A percentile compares a stretch with the other conserved stretches of the same genome.
Conservation (phyloP, 2,329 filamentous ascomycete species). For the Aspergillus calidoustus region DNA sequence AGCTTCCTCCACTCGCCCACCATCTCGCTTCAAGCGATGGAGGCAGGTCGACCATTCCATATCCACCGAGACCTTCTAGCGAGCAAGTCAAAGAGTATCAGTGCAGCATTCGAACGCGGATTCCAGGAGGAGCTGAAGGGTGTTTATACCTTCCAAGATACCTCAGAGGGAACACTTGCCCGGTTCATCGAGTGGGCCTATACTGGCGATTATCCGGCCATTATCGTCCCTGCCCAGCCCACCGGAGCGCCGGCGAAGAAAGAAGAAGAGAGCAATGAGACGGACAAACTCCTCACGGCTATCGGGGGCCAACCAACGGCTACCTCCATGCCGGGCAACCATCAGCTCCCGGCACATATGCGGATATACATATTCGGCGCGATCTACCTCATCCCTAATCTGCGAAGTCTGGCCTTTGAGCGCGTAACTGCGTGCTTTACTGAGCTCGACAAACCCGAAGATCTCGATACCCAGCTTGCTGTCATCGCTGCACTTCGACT, state of each 20-base stretch:
- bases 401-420: conserved; percentile 18
- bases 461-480: conserved; percentile 3
- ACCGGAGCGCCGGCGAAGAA: no score
- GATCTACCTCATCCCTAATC: conserved; percentile 16
- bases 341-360: conserved; percentile 17
- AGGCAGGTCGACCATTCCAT: conserved; percentile 12
- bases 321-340: conserved; percentile 11
- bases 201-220: conserved; percentile 14
- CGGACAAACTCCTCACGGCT: no score
- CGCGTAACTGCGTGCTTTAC: conserved; percentile 8
- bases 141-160: conserved; percentile 15
- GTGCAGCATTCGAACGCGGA: conserved; percentile 8
- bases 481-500: conserved; percentile 6
- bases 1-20: conserved; percentile 11
- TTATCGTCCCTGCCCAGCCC: not conserved
- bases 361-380: conserved; percentile 21
- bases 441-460: not conserved
- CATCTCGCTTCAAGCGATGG: conserved; percentile 6
- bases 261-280: no score
- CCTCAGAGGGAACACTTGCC: conserved; percentile 13
- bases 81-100: conserved; percentile 11
- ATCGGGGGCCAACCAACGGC: not conserved
- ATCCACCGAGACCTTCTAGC: conserved; percentile 18
- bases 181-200: conserved; percentile 20
- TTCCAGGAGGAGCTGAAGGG: conserved; percentile 11